Evolutionary conservation across 108 stramenopile genomes (phyloP), one percentile per base, ranked within the genome.

Genomic region (Hondaea fermentalgiana): DNA sequence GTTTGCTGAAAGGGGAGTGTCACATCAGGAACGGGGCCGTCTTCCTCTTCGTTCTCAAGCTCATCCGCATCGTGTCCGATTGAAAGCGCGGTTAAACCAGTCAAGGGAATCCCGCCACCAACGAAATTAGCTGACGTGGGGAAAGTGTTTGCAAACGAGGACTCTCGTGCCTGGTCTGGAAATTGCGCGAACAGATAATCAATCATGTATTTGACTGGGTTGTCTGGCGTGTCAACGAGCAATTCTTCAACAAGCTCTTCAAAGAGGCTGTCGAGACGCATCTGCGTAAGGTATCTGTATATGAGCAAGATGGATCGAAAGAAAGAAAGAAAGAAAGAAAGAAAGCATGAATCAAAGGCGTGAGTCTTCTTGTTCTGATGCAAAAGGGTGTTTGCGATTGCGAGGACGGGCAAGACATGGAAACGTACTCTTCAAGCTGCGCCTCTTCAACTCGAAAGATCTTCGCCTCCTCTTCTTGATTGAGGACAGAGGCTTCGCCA

Each of bases 211-310:
- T 83, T 83, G 45, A 83, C 76, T 0, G 76, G 76, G 51, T 83
- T 83, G 49, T 83, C 76, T 12, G 76, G 76, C 12, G 76, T 53
- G 4, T 83, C 49, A 16, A 83, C 76, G 25, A 83, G 45, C 76
- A 83, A 16, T 53, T 83, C 76, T 23, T 83, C 76, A 12, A 83
- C 76, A 16, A 83, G 76, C 76, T 83, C 76, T 1, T 83, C 76
- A 23, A 83, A 83, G 23, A 83, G 76, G 25, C 51, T 83, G 51
- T 83, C 76, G 23, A 83, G 6, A 19, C 76, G 45, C 76, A 83
- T 83, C 51, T 53, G 76, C 51, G 51, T 83, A 23, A 83, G 51
- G 76, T 83, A 83, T 17, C 64, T 69, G 0, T 35, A 35, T 35
- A 35, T 0, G 35, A 2, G 35, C 2, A 35, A 35, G 35, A 35